These are phyloP conservation scores for Blattamonas nauphoetae DNA, from an alignment of 78 protist genomes.

Conservation along the genomic window DNA sequence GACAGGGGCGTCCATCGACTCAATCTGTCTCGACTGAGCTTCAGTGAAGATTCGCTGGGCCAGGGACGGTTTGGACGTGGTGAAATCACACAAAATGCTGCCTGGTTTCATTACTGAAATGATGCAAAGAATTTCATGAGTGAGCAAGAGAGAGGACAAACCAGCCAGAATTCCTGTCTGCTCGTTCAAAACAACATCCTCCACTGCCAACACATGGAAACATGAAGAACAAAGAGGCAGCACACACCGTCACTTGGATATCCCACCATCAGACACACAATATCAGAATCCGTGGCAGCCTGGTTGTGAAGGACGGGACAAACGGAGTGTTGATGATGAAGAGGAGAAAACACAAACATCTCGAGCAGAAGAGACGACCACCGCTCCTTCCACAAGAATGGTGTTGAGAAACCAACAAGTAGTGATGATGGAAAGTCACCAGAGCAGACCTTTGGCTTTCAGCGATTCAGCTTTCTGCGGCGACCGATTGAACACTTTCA, in stretches of 20 bases:
- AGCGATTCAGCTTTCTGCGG: slow-evolving; percentile 28
- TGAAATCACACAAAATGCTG: slow-evolving; percentile 40
- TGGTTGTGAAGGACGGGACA: too few relatives aligned
- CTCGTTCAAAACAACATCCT: not conserved
- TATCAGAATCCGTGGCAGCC: slow-evolving; percentile 29
- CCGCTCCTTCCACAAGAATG: too few relatives aligned
- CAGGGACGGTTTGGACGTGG: slow-evolving; percentile 45
- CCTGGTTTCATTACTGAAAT: too few relatives aligned
- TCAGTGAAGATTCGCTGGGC: slow-evolving; percentile 15
- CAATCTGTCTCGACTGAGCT: slow-evolving; percentile 5
- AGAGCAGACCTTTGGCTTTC: too few relatives aligned
- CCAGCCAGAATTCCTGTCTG: not conserved
- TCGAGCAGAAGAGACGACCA: too few relatives aligned
- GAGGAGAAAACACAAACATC: too few relatives aligned
- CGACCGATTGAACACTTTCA: slow-evolving; percentile 35
- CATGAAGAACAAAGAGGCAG: not conserved
- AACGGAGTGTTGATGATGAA: too few relatives aligned
- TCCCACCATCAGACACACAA: slow-evolving; percentile 47
- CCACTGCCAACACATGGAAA: too few relatives aligned
- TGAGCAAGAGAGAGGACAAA: not conserved
- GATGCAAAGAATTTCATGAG: too few relatives aligned
- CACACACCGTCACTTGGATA: slow-evolving; percentile 41
- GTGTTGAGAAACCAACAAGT: too few relatives aligned
- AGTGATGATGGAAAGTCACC: too few relatives aligned
- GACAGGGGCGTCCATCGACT: slow-evolving; percentile 49